Evolutionary conservation across 192 early-diverging fungal genomes (phyloP).

Genomic region (Chytriomyces hyalinus): DNA sequence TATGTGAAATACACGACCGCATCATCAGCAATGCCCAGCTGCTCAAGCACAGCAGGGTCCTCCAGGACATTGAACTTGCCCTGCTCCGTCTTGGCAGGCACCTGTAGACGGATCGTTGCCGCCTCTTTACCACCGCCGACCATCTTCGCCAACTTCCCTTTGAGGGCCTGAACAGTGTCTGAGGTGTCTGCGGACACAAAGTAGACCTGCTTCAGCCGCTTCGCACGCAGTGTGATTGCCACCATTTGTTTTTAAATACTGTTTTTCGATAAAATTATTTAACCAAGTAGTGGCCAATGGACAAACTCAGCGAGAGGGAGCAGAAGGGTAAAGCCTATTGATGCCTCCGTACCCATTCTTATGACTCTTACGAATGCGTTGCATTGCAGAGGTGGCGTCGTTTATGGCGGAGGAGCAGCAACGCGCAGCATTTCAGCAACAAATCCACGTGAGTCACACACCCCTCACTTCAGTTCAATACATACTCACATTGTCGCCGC

Average conservation of each 20-base stretch:
- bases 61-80: conserved; percentile 44
- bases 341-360: background rate
- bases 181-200: conserved; percentile 44
- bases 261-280: background rate
- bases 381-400: background rate
- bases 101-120: conserved; percentile 42
- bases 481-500: too few species aligned
- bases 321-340: background rate
- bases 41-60: conserved; percentile 49
- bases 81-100: conserved; percentile 26
- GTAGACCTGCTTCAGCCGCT: conserved; percentile 47
- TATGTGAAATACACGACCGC: conserved; percentile 41
- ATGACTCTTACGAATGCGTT: background rate
- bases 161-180: conserved; percentile 46
- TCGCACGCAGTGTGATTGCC: conserved; percentile 42
- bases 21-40: conserved; percentile 50
- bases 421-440: conserved; percentile 26
- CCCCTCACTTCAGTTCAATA: background rate
- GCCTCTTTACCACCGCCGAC: conserved; percentile 33
- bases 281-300: conserved; percentile 1
- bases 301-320: conserved; percentile 5
- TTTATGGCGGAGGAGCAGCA: conserved; percentile 31
- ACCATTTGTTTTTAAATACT: background rate
- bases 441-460: conserved; percentile 25
- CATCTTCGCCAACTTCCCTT: conserved; percentile 35